phyloP scores from a whole-genome alignment of 768 basidiomycete species.

The Lactifluus volemus region DNA sequence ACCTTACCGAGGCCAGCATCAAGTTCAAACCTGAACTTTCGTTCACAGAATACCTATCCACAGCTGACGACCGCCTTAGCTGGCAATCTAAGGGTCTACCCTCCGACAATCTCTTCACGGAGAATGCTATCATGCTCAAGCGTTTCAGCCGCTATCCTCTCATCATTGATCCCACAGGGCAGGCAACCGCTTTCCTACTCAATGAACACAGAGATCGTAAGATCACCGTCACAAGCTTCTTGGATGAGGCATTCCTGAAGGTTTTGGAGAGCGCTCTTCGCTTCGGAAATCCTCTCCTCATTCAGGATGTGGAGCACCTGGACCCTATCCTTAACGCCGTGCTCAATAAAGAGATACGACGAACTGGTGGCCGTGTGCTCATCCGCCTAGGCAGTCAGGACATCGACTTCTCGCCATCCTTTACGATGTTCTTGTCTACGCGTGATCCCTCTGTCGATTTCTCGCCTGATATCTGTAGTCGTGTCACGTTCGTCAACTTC shows the following conservation, averaged over 20 bases:
- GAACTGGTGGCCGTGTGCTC: conserved; percentile 94
- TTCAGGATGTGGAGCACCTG: conserved; percentile 95
- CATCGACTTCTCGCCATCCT: conserved; percentile 99
- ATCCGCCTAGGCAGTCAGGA: conserved; percentile 96
- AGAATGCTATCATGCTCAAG: conserved; percentile 99
- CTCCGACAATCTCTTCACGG: conserved; percentile 89
- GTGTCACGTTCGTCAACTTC: conserved; percentile 93
- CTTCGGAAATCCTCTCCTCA: conserved; percentile 94
- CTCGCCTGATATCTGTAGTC: conserved; percentile 96
- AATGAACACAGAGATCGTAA: conserved; percentile 95
- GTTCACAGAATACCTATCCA: conserved; percentile 91
- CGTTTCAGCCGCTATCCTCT: conserved; percentile 96
- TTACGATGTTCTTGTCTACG: conserved; percentile 98
- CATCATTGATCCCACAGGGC: conserved; percentile 96
- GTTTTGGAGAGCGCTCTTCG: conserved; percentile 97
- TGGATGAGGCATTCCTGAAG: conserved; percentile 98
- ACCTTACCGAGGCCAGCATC: conserved; percentile 82
- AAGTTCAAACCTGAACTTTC: conserved; percentile 90
- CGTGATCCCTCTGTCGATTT: conserved; percentile 96
- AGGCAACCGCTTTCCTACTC: conserved; percentile 88
- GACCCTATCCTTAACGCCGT: conserved; percentile 98
- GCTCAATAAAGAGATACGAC: conserved; percentile 90
- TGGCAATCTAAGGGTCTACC: conserved; percentile 98
- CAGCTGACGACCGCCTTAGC: conserved; percentile 88
- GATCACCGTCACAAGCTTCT: conserved; percentile 96